Evolutionary conservation across 495 filamentous ascomycete species (phyloP), one percentile per base, ranked within the genome.

Genomic region (Aspergillus funiculosus): DNA sequence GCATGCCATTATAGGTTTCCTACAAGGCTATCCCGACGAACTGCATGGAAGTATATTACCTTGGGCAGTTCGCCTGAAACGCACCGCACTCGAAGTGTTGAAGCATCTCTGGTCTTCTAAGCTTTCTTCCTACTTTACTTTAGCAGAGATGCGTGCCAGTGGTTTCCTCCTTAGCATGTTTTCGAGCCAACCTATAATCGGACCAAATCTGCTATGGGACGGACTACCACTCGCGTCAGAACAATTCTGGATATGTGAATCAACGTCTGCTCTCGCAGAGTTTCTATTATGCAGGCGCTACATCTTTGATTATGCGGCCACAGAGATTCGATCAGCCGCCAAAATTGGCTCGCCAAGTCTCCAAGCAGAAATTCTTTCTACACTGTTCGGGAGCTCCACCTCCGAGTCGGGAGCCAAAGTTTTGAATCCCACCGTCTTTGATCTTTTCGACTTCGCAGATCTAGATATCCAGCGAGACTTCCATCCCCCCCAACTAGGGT

Each of bases 391-490:
- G 18, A 80, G 75, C 46, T 85, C 89, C 5, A 71, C 71, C 4
- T 45, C 77, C 19, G 78, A 84, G 0, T 76, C 76, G 24, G 78
- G 80, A 6, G 76, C 83, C 29, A 68, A 76, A n/a, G 54, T 81
- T 20, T 57, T 64, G 10, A 84, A 86, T 43, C 75, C 81, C 3
- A 85, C 82, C 5, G 75, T 97, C 10, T 94, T 96, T 62, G 94
- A 96, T 51, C 77, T 96, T 15, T 89, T 95, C 45, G 94, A 97
- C 64, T 95, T 97, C 45, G 73, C 89, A 22, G 82, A 89, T 43
- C 62, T 87, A 6, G 81, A 89, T 30, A 71, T 81, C 30, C 54
- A 68, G 2, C 73, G 73, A 49, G 51, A 70, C 27, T 57, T 74
- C 25, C 43, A 63, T 7, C 42, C 55, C 2, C 82, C 86, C 6